phyloP scores from a whole-genome alignment of 2,329 filamentous ascomycete species.

The Talaromyces funiculosus region DNA sequence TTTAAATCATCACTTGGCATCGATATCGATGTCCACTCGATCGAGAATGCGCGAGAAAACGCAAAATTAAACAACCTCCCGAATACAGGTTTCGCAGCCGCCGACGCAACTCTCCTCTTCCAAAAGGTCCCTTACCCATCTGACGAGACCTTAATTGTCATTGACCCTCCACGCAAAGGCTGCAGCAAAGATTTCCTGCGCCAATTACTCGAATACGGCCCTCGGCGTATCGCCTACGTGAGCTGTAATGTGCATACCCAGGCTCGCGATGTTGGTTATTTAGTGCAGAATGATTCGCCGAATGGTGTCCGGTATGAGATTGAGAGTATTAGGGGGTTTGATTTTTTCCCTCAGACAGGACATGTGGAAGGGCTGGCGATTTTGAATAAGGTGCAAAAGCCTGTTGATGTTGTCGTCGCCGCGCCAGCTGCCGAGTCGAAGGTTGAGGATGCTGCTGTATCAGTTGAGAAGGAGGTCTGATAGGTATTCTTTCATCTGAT shows the following conservation, averaged over 20 bases:
- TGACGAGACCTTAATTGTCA: conserved; percentile 83
- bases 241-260: conserved; percentile 98
- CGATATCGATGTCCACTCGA: conserved; percentile 76
- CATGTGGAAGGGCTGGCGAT: conserved; percentile 63
- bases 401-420: background rate
- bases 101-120: conserved; percentile 81
- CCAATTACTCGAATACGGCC: conserved; percentile 73
- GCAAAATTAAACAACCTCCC: conserved; percentile 69
- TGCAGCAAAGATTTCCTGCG: conserved; percentile 79
- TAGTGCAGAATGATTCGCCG: conserved; percentile 61
- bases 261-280: conserved; percentile 81
- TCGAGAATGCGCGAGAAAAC: conserved; percentile 72
- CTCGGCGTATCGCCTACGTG: conserved; percentile 80
- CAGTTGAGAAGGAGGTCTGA: background rate
- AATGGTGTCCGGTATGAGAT: conserved; percentile 62
- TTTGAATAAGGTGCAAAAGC: conserved; percentile 38
- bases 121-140: conserved; percentile 65
- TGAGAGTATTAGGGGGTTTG: conserved; percentile 86
- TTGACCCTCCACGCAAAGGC: conserved; percentile 94
- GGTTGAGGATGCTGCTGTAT: background rate
- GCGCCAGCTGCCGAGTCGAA: background rate
- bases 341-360: conserved; percentile 88
- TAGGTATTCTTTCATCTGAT: background rate
- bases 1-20: conserved; percentile 80
- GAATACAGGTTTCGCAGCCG: conserved; percentile 78